These are phyloP conservation scores for Immersiella caudata DNA, from an alignment of 495 filamentous ascomycete species.

Conservation along the genomic window DNA sequence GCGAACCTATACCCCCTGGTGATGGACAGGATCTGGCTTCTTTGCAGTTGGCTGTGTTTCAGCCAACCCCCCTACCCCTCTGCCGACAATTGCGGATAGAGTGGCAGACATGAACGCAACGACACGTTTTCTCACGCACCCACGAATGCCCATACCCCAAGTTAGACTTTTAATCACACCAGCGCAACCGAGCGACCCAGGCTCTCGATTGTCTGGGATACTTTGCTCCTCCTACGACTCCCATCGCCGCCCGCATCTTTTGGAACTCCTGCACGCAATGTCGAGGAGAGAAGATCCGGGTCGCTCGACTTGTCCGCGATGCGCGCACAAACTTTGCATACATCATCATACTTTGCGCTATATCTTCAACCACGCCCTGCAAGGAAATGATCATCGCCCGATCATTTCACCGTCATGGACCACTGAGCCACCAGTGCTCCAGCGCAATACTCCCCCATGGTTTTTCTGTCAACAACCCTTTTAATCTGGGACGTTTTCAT, in stretches of 20 bases:
- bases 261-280: neutral
- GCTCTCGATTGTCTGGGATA: neutral
- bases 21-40: neutral
- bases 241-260: neutral
- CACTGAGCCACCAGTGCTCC: neutral
- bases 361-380: neutral
- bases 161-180: neutral
- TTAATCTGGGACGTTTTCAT: neutral
- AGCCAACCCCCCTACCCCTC: neutral
- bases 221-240: neutral
- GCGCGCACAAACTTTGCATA: conserved; percentile 10
- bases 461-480: neutral
- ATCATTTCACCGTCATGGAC: neutral
- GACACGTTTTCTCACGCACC: neutral
- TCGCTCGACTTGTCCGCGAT: neutral
- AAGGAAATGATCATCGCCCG: neutral
- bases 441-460: neutral
- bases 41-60: neutral
- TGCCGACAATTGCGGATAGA: neutral
- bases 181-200: neutral
- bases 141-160: neutral
- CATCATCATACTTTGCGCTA: conserved; percentile 10
- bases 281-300: neutral
- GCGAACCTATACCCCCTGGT: neutral
- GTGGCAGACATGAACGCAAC: neutral